These are phyloP conservation scores for Achaetomiella virescens DNA, from an alignment of 495 filamentous ascomycete species.

Conservation along the genomic window DNA sequence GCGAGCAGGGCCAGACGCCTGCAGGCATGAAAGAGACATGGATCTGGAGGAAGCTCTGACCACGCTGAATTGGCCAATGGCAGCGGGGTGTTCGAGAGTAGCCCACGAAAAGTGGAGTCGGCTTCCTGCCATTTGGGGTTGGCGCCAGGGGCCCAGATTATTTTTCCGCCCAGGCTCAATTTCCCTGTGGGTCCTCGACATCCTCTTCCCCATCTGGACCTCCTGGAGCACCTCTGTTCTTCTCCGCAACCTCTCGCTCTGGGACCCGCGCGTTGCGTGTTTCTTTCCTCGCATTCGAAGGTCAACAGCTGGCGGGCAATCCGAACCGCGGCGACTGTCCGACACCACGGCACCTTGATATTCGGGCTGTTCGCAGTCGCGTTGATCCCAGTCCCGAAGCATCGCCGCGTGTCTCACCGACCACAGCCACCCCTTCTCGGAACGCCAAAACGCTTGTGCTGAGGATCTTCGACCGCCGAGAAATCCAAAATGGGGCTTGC, in stretches of 20 bases:
- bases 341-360: not conserved
- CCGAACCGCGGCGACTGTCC: not conserved
- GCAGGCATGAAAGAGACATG: too few relatives aligned
- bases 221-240: not conserved
- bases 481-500: constrained; percentile 37
- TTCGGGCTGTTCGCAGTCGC: not conserved
- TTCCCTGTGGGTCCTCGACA: constrained; percentile 14
- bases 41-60: not conserved
- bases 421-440: not conserved
- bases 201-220: not conserved
- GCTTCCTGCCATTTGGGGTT: not conserved
- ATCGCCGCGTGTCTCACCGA: constrained; percentile 8
- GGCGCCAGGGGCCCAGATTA: not conserved
- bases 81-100: not conserved
- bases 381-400: not conserved
- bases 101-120: not conserved
- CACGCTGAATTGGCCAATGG: constrained; percentile 11
- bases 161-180: constrained; percentile 16
- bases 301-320: not conserved
- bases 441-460: not conserved
- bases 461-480: not conserved
- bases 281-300: not conserved
- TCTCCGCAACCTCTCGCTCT: constrained; percentile 8
- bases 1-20: not conserved
- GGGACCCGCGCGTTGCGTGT: not conserved